phyloP scores from a whole-genome alignment of 2,329 filamentous ascomycete species.

The Didymella pomorum region DNA sequence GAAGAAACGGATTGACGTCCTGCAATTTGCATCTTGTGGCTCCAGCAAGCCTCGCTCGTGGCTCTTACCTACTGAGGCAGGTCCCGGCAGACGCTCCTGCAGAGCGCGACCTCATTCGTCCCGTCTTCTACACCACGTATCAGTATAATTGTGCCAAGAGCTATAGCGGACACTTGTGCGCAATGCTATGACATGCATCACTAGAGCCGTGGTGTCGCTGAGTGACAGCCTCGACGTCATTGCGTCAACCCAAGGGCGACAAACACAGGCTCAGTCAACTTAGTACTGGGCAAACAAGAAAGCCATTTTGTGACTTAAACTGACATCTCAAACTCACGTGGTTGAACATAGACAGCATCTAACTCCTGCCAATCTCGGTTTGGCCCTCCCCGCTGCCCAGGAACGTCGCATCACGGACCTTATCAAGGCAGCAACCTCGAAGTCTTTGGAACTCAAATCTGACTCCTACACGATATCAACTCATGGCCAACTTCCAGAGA shows the following conservation, averaged over 20 bases:
- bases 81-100: conserved; percentile 2
- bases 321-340: background rate
- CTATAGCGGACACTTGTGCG: conserved; percentile 2
- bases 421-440: conserved; percentile 12
- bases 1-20: background rate
- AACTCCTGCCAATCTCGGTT: conserved; percentile 28
- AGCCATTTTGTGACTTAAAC: background rate
- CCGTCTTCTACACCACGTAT: conserved; percentile 10
- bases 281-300: background rate
- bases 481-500: conserved; percentile 24
- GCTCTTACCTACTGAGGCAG: conserved; percentile 14
- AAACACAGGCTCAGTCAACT: background rate
- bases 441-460: background rate
- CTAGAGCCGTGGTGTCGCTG: background rate
- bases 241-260: background rate
- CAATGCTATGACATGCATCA: conserved; percentile 12
- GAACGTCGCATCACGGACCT: conserved; percentile 12
- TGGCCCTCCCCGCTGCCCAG: conserved; percentile 29
- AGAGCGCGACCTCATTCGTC: conserved; percentile 4
- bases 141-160: conserved; percentile 21
- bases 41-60: background rate
- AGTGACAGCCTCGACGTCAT: conserved; percentile 8
- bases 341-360: background rate
- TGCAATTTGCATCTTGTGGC: background rate
- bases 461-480: background rate